Conservation (phyloP, 495 filamentous ascomycete genomes). For the Hypoxylon fragiforme region DNA sequence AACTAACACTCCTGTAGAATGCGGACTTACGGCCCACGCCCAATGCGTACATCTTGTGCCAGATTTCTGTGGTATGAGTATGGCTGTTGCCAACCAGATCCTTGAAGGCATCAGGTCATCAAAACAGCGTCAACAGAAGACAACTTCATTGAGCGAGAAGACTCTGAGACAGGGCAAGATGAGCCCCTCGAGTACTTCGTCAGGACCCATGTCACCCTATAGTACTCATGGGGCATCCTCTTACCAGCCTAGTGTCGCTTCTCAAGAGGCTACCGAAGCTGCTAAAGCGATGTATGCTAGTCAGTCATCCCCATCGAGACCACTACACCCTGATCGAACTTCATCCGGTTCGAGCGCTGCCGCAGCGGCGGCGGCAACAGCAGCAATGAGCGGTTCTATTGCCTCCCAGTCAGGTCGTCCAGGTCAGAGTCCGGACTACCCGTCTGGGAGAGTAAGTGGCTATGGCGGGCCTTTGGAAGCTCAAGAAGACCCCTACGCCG, state of each 20-base stretch:
- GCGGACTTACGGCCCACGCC: conserved; percentile 85
- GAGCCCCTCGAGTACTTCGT: conserved; percentile 38
- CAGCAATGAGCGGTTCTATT: conserved; percentile 47
- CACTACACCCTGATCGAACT: conserved; percentile 44
- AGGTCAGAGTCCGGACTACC: conserved; percentile 43
- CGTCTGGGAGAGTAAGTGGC: conserved; percentile 41
- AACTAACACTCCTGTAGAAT: conserved; percentile 64
- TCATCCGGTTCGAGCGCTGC: conserved; percentile 47
- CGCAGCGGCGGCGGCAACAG: conserved; percentile 48
- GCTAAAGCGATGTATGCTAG: conserved; percentile 56
- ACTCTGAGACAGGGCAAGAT: conserved; percentile 64
- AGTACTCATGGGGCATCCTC: conserved; percentile 29
- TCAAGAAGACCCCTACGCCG: conserved; percentile 52
- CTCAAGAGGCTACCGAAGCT: conserved; percentile 54
- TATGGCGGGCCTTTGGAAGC: conserved; percentile 42
- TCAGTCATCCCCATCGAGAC: conserved; percentile 51
- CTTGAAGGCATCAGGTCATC: conserved; percentile 66
- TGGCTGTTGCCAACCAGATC: conserved; percentile 95
- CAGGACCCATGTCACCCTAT: conserved; percentile 37
- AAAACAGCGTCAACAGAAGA: conserved; percentile 57
- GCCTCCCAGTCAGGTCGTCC: conserved; percentile 31
- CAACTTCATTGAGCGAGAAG: conserved; percentile 61
- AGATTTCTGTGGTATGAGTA: conserved; percentile 99
- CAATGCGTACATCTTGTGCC: conserved; percentile 94
- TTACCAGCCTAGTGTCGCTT: conserved; percentile 43